Evolutionary conservation across 2,329 filamentous ascomycete species (phyloP).

Genomic region (Sarocladiaceae sp.): DNA sequence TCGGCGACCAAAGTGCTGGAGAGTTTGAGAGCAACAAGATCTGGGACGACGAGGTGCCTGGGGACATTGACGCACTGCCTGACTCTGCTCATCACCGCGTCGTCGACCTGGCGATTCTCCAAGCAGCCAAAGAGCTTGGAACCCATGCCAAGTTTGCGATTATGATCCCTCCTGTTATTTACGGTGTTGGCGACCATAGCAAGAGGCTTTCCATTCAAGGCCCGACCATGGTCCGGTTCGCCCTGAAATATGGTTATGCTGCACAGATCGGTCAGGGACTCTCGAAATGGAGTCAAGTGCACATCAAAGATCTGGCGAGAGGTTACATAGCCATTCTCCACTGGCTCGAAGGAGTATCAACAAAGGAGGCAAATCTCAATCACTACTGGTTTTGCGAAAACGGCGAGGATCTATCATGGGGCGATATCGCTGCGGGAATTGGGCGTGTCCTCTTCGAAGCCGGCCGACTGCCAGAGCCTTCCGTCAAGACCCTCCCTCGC

Average conservation of each 20-base stretch:
- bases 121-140: neutral
- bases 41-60: neutral
- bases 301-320: neutral
- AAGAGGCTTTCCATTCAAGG: neutral
- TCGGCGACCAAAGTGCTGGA: neutral
- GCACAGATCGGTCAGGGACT: neutral
- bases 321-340: neutral
- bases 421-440: neutral
- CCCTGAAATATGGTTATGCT: constrained; percentile 2
- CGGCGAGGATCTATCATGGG: neutral
- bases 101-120: neutral
- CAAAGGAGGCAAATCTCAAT: neutral
- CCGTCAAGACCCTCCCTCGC: neutral
- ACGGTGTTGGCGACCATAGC: neutral
- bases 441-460: neutral
- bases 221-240: neutral
- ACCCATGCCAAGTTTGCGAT: neutral
- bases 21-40: neutral
- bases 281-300: neutral
- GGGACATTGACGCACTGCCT: neutral
- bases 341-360: constrained; percentile 1
- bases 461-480: neutral
- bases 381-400: neutral
- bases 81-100: neutral
- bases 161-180: neutral